Evolutionary conservation across 129 eudicot genomes (phyloP).

Genomic region (Ambrosia artemisiifolia): DNA sequence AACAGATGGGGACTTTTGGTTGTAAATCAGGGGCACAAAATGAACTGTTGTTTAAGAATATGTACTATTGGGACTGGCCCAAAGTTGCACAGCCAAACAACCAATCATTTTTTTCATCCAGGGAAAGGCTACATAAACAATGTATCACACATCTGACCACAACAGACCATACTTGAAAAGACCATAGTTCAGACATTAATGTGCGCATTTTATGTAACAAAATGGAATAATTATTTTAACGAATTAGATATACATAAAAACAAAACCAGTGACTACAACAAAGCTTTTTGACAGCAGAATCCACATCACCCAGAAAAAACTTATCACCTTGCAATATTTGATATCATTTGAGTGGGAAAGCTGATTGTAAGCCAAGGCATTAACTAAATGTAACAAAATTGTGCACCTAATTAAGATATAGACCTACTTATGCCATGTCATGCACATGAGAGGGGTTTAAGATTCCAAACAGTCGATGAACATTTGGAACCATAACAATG

Average conservation of each 20-base stretch:
- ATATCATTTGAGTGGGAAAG: neutral
- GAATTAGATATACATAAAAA: neutral
- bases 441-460: neutral
- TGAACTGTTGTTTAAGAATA: slow-evolving; percentile 4
- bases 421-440: neutral
- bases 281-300: neutral
- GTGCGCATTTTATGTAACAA: neutral
- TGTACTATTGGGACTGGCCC: neutral
- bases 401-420: neutral
- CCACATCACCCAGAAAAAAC: slow-evolving; percentile 3
- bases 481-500: neutral
- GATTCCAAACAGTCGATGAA: slow-evolving; percentile 2
- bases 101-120: slow-evolving; percentile 14
- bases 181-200: neutral
- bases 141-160: neutral
- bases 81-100: slow-evolving; percentile 8
- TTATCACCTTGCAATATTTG: neutral
- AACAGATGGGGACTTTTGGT: slow-evolving; percentile 6
- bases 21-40: slow-evolving; percentile 16
- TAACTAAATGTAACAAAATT: neutral
- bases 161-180: neutral
- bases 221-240: too few species aligned
- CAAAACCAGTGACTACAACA: neutral
- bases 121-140: neutral
- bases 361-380: neutral